A percentile compares a stretch with the other conserved stretches of the same genome.
These are phyloP conservation scores for Fusarium algeriense DNA, from an alignment of 2,329 filamentous ascomycete species.

Conservation along the genomic window DNA sequence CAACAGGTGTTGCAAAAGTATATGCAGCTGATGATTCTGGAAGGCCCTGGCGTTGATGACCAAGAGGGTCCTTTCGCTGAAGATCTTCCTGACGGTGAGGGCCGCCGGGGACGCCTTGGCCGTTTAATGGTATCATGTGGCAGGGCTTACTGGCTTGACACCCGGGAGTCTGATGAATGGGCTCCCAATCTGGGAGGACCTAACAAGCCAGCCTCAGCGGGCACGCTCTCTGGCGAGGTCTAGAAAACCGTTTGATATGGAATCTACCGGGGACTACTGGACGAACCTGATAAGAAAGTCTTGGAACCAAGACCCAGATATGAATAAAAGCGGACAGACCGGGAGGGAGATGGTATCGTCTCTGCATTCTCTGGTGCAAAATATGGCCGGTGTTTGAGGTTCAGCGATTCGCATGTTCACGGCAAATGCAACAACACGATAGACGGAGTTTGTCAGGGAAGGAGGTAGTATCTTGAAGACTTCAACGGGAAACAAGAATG, in stretches of 20 bases:
- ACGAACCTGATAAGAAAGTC: neutral
- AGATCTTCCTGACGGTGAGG: slow-evolving; percentile 78
- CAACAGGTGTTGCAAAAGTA: slow-evolving; percentile 80
- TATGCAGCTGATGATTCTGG: slow-evolving; percentile 61
- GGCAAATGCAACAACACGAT: slow-evolving; percentile 23
- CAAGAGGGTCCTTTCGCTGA: slow-evolving; percentile 76
- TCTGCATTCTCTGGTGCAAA: slow-evolving; percentile 21
- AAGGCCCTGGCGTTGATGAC: slow-evolving; percentile 60
- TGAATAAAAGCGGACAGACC: slow-evolving; percentile 24
- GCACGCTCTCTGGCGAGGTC: slow-evolving; percentile 52
- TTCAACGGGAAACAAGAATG: slow-evolving; percentile 19
- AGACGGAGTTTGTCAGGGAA: slow-evolving; percentile 33
- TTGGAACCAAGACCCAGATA: slow-evolving; percentile 7
- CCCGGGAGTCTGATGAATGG: slow-evolving; percentile 76
- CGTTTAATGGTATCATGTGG: slow-evolving; percentile 81
- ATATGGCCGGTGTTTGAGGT: slow-evolving; percentile 3
- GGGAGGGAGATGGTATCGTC: neutral
- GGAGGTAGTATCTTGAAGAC: slow-evolving; percentile 6
- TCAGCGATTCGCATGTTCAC: slow-evolving; percentile 28
- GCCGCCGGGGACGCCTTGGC: slow-evolving; percentile 84
- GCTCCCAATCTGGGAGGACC: slow-evolving; percentile 67
- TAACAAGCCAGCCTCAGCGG: slow-evolving; percentile 66
- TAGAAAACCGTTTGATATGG: slow-evolving; percentile 34
- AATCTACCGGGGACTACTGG: slow-evolving; percentile 18
- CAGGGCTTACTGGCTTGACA: slow-evolving; percentile 84